phyloP scores from a whole-genome alignment of 2,329 filamentous ascomycete species.

The Epichloe sibirici region DNA sequence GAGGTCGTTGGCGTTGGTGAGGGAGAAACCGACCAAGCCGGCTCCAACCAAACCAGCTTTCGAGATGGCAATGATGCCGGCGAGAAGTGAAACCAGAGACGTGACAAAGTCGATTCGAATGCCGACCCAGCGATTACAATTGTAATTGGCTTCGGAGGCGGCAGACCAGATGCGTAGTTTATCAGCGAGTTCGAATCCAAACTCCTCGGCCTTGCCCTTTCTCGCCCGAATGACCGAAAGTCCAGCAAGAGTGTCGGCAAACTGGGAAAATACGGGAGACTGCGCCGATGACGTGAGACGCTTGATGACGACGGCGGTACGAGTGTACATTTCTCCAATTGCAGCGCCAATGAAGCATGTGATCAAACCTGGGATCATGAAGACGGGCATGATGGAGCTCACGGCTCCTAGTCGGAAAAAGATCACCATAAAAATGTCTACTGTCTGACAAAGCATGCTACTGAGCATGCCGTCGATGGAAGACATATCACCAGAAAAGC shows the following conservation, averaged over 20 bases:
- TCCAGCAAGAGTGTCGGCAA: slow-evolving; percentile 39
- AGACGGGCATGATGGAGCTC: slow-evolving; percentile 39
- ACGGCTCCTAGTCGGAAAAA: slow-evolving; percentile 34
- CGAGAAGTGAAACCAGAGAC: slow-evolving; percentile 36
- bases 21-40: slow-evolving; percentile 43
- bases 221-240: slow-evolving; percentile 39
- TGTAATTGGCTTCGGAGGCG: slow-evolving; percentile 37
- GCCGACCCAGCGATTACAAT: slow-evolving; percentile 46
- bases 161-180: slow-evolving; percentile 35
- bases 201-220: slow-evolving; percentile 33
- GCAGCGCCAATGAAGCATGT: slow-evolving; percentile 33
- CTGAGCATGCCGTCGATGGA: slow-evolving; percentile 39
- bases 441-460: slow-evolving; percentile 28
- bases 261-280: slow-evolving; percentile 45
- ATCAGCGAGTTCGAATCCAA: slow-evolving; percentile 36
- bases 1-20: slow-evolving; percentile 42
- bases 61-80: slow-evolving; percentile 39
- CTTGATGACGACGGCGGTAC: slow-evolving; percentile 34
- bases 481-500: slow-evolving; percentile 45
- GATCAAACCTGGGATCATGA: slow-evolving; percentile 33
- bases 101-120: slow-evolving; percentile 43
- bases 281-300: slow-evolving; percentile 32
- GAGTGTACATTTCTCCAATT: slow-evolving; percentile 38
- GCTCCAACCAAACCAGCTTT: slow-evolving; percentile 34
- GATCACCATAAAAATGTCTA: slow-evolving; percentile 31